Evolutionary conservation across 441 rosid genomes (phyloP).

Genomic region (Jatropha podagrica): DNA sequence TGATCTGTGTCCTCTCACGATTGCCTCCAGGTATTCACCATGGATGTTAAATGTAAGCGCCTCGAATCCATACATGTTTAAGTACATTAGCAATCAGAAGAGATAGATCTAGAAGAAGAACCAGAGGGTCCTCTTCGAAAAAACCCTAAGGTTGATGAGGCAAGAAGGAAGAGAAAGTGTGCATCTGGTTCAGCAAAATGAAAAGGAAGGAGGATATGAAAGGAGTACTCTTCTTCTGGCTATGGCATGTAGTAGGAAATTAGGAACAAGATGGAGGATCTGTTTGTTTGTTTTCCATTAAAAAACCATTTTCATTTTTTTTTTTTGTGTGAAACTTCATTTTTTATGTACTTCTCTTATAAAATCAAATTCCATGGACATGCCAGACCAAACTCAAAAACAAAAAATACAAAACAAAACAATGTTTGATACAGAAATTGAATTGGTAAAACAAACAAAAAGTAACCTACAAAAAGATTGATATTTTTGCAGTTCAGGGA

Average conservation of each 20-base stretch:
- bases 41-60: constrained; percentile 93
- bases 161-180: background rate
- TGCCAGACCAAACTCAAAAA: no score
- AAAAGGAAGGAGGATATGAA: background rate
- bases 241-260: no score
- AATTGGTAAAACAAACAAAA: background rate
- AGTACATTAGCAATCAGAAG: background rate
- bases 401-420: no score
- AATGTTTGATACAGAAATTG: no score
- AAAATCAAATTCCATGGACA: no score
- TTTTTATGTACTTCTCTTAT: no score
- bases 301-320: no score
- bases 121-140: constrained; percentile 15
- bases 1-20: constrained; percentile 91
- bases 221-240: background rate
- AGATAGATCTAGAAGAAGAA: constrained; percentile 7
- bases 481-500: background rate
- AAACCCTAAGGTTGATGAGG: constrained; percentile 1
- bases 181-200: background rate
- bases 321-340: no score
- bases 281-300: no score
- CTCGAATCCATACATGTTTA: constrained; percentile 93
- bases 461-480: background rate
- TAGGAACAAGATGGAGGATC: no score
- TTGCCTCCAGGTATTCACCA: constrained; percentile 91